Evolutionary conservation across 2,329 filamentous ascomycete genomes (phyloP).

Genomic region (Colletotrichum gigasporum): DNA sequence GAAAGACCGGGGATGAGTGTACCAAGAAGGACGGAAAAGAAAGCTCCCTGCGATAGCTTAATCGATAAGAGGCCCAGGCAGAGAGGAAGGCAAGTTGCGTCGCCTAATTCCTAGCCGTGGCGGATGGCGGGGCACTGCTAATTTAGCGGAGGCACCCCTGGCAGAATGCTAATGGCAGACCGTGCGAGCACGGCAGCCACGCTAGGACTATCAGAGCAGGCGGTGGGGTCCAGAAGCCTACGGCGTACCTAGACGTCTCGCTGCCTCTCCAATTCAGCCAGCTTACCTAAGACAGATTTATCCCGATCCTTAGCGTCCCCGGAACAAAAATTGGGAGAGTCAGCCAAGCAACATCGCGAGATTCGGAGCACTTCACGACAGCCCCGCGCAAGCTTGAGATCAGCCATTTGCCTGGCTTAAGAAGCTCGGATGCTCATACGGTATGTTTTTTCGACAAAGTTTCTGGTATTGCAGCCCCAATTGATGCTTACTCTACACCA

Average conservation of each 20-base stretch:
- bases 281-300: slow-evolving; percentile 22
- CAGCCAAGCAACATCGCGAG: slow-evolving; percentile 21
- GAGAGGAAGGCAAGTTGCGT: slow-evolving; percentile 7
- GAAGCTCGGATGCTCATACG: neutral
- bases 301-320: slow-evolving; percentile 23
- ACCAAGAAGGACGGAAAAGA: neutral
- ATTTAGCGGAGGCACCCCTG: slow-evolving; percentile 16
- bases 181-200: neutral
- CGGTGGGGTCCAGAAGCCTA: too few species aligned
- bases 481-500: slow-evolving; percentile 1
- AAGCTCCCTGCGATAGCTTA: slow-evolving; percentile 22
- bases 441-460: too few species aligned
- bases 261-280: neutral
- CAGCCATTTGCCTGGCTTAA: neutral
- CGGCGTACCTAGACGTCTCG: neutral
- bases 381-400: slow-evolving; percentile 14
- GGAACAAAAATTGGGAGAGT: slow-evolving; percentile 27
- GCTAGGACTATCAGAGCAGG: neutral
- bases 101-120: slow-evolving; percentile 5
- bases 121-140: slow-evolving; percentile 26
- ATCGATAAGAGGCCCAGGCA: slow-evolving; percentile 28
- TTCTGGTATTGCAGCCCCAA: neutral
- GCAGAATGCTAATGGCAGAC: slow-evolving; percentile 6
- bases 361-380: slow-evolving; percentile 5
- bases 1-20: neutral